Evolutionary conservation across 2,329 filamentous ascomycete species (phyloP), one percentile per base, ranked within the genome.

Genomic region (Raffaelea deltoideospora): DNA sequence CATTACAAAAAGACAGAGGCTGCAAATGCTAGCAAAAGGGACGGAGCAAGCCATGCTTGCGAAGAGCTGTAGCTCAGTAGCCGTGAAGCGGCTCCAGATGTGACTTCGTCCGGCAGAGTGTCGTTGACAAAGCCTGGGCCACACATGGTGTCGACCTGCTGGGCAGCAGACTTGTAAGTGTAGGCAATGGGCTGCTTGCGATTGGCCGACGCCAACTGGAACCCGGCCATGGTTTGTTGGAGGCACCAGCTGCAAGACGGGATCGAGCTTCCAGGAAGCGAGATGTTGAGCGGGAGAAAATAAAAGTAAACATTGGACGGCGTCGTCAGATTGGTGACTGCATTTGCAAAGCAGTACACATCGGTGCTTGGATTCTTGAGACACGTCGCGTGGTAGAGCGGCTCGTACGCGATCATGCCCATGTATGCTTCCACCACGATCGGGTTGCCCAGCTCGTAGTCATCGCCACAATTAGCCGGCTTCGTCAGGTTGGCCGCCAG

Each of bases 331-430:
- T 94, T 93, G 33, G 81, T 85, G 41, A 87, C 75, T 34, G 88
- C 85, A 47, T 83, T 79, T 45, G 82, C 82, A 54, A 85, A 95
- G 61, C 74, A 79, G 63, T 88, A 95, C 45, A 75, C 69, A 35
- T 65, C 65, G 1, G 75, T 76, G 1, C 63, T 57, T 0, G 72
- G 64, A 51, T 83, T 72, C 41, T 73, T 75, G 17, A 93, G 67
- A 53, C 90, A 98, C 7, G 79, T 79, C 3, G 85, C 84, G 34
- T 73, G 67, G 59, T 88, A 93, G 22, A 94, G 60, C 21, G 79
- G 69, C 43, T 76, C 65, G 58, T 95, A 98, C 31, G 83, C 70
- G 18, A 74, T 56, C 48, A 96, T 69, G 33, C 83, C 85, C 30
- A 72, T 63, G 52, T 86, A 84, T 4, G 85, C 81, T 54, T 83